A percentile compares a stretch with the other conserved stretches of the same genome.
phyloP scores from a whole-genome alignment of 2,329 filamentous ascomycete species.

The Macroventuria anomochaeta region DNA sequence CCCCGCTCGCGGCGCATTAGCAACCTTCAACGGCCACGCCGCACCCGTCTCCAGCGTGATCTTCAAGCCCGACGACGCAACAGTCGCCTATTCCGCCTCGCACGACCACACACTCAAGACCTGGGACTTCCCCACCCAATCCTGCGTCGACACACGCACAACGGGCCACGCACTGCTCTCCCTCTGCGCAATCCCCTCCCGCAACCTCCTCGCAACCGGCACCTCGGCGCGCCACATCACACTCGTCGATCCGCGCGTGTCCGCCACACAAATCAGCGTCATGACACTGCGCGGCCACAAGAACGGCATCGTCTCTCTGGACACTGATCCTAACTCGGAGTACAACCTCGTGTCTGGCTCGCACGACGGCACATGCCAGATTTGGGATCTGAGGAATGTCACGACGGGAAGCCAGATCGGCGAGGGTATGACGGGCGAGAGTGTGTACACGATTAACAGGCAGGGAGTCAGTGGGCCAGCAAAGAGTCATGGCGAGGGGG shows the following conservation, averaged over 20 bases:
- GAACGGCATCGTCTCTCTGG: conserved; percentile 71
- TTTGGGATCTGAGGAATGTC: conserved; percentile 88
- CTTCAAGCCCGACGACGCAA: conserved; percentile 84
- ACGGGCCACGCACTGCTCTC: conserved; percentile 85
- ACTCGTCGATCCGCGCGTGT: conserved; percentile 86
- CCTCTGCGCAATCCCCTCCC: conserved; percentile 72
- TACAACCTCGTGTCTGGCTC: conserved; percentile 88
- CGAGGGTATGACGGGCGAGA: conserved; percentile 67
- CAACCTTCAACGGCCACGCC: conserved; percentile 74
- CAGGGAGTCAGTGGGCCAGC: conserved; percentile 66
- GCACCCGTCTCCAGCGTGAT: conserved; percentile 77
- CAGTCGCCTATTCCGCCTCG: conserved; percentile 88
- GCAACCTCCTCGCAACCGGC: conserved; percentile 72
- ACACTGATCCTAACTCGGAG: conserved; percentile 68
- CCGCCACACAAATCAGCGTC: conserved; percentile 75
- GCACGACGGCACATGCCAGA: conserved; percentile 88
- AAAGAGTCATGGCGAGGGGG: conserved; percentile 75
- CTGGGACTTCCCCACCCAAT: conserved; percentile 83
- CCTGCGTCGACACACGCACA: conserved; percentile 79
- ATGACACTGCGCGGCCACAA: conserved; percentile 92
- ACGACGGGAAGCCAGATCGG: conserved; percentile 61
- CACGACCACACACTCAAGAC: conserved; percentile 91
- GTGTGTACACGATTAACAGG: conserved; percentile 76
- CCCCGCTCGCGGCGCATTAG: conserved; percentile 78
- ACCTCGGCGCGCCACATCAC: conserved; percentile 88